Conservation (phyloP, 2,329 filamentous ascomycete species). For the Juglanconis oblonga region DNA sequence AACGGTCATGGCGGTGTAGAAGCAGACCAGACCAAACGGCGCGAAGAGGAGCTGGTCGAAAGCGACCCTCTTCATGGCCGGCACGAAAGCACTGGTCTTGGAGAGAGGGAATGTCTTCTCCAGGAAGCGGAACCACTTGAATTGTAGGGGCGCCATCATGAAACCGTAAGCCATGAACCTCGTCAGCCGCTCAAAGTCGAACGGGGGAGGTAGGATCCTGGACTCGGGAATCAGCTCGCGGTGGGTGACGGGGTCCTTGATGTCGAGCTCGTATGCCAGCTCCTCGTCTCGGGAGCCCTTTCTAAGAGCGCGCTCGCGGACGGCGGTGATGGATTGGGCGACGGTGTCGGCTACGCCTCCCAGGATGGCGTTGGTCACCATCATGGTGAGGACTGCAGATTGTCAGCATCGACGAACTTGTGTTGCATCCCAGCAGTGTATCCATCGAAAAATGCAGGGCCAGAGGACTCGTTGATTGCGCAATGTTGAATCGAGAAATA, state of each 20-base stretch:
- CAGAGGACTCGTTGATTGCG: background rate
- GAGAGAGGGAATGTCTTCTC: slow-evolving; percentile 79
- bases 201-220: slow-evolving; percentile 68
- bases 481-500: background rate
- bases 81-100: slow-evolving; percentile 68
- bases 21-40: slow-evolving; percentile 79
- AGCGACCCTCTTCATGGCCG: slow-evolving; percentile 84
- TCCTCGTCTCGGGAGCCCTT: slow-evolving; percentile 68
- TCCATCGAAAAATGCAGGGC: background rate
- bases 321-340: slow-evolving; percentile 85
- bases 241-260: slow-evolving; percentile 67
- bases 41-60: slow-evolving; percentile 94
- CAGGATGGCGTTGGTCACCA: slow-evolving; percentile 96
- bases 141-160: slow-evolving; percentile 91
- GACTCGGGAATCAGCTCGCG: slow-evolving; percentile 66
- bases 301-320: slow-evolving; percentile 64
- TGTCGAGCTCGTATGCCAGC: slow-evolving; percentile 80
- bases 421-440: background rate
- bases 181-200: slow-evolving; percentile 92
- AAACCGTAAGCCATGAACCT: slow-evolving; percentile 98
- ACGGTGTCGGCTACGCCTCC: slow-evolving; percentile 96
- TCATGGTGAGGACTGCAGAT: slow-evolving; percentile 81
- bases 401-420: slow-evolving; percentile 2
- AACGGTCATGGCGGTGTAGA: slow-evolving; percentile 96
- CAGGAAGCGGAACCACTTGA: slow-evolving; percentile 92